Evolutionary conservation across 2,329 filamentous ascomycete genomes (phyloP), one percentile per base, ranked within the genome.

Genomic region (Paraphoma chrysanthemicola): DNA sequence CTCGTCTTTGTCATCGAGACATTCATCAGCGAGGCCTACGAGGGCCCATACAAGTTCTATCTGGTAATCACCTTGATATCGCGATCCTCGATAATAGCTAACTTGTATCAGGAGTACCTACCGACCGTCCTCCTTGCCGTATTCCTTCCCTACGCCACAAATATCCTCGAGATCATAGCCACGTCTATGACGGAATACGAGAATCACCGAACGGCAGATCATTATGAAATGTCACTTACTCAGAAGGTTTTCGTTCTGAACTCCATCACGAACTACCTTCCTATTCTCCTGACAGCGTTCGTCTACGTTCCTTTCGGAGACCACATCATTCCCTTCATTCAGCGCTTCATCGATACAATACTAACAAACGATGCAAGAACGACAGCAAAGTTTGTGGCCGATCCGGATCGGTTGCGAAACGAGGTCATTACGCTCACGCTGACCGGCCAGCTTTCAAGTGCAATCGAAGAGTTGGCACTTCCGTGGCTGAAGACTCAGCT

Each of bases 171-270:
- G 45, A 48, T 59, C 14, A 58, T 71, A 11, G 73, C 72, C 14
- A 62, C 61, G n/a, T 51, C 44, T 17, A 57, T 75, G 57, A 74
- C 72, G 4, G 66, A 74, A 49, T 75, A 70, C 48, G 72, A 75
- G 41, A 75, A 75, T 41, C 70, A 75, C 45, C 64, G 70, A 44
- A 75, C 72, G 14, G 56, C 56, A 38, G 70, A 71, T 44, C 57
- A 68, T 18, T 61, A 74, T 51, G 72, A 74, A 41, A 73, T 73
- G 67, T 72, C 72, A 5, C 56, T 73, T 7, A 75, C 71, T 6
- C 72, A 72, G 31, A 75, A 75, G 55, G 64, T 72, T 3, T 75
- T 75, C 31, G 68, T 75, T 7, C 58, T 75, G 6, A 73, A 73
- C 57, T 74, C 69, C 4, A 69, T 75, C n/a, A 72, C 72, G 4